Base-by-base conservation (phyloP, 1,139 yeast species). In the Candida pseudoviswanathii region DNA sequence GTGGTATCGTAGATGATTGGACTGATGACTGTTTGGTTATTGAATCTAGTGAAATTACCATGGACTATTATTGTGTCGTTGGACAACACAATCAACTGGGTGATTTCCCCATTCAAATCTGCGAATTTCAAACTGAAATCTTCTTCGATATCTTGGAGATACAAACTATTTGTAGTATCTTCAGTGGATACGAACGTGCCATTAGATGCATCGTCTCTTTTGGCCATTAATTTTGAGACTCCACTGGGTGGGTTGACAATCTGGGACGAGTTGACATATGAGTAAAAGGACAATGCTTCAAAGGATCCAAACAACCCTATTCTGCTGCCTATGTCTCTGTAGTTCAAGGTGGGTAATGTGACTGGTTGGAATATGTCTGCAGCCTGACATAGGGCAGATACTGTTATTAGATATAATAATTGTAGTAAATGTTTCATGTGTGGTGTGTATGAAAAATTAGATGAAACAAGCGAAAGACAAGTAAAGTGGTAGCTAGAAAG, bases 261-360 rank as follows among this genome's bases (percentile, higher is more conserved):
- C 22, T 65, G 52, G 22, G 78, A 66, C 38, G 70, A 85, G 48
- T 89, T 89, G 30, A 66, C 60, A 57, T 77, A 83, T 34, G 73
- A 61, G 65, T 85, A 85, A 47, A 75, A 71, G 1, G 94, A 80
- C 29, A 86, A 63, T 11, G 86, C 83, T 51, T 81, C 79, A 58
- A 82, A 86, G 39, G 76, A 69, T 7, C 96, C 97, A 46, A 87
- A 75, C 16, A 89, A 58, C 4, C 86, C 85, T 45, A 89, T 67
- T 50, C 73, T 61, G 21, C 71, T 68, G 32, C 82, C 78, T 37
- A 73, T 50, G 41, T 58, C 56, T 25, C 57, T 51, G 50, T 66
- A 74, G 47, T 71, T 61, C 27, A 77, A 55, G 6, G 54, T 58
- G 2, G 80, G 80, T 29, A 59, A 72, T 9, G 45, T 16, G 8